Evolutionary conservation across 2,329 filamentous ascomycete species (phyloP).

Genomic region (Aspergillus oerlinghausenensis): DNA sequence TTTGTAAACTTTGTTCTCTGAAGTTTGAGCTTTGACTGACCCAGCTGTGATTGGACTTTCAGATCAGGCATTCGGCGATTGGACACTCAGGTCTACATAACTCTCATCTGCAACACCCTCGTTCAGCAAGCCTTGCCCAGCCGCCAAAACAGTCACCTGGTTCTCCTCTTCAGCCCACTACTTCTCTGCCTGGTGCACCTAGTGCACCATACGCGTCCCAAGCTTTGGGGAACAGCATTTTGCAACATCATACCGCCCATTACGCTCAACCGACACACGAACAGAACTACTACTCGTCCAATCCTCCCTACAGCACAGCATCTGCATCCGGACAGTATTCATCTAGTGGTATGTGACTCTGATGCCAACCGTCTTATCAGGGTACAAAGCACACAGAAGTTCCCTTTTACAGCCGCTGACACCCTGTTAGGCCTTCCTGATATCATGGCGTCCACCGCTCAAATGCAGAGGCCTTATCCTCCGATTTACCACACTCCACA

Average conservation of each 20-base stretch:
- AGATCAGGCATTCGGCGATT: slow-evolving; percentile 31
- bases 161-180: slow-evolving; percentile 58
- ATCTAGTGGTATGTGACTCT: slow-evolving; percentile 66
- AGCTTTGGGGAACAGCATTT: slow-evolving; percentile 36
- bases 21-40: slow-evolving; percentile 9
- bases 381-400: slow-evolving; percentile 46
- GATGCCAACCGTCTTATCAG: not conserved
- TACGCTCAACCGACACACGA: slow-evolving; percentile 69
- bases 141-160: slow-evolving; percentile 43
- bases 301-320: slow-evolving; percentile 77
- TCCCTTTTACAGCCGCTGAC: slow-evolving; percentile 59
- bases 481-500: slow-evolving; percentile 95
- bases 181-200: slow-evolving; percentile 25
- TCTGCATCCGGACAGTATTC: slow-evolving; percentile 79
- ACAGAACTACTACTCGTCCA: slow-evolving; percentile 68
- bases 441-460: slow-evolving; percentile 60
- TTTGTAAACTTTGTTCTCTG: not conserved
- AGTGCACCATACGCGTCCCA: slow-evolving; percentile 29
- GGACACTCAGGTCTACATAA: slow-evolving; percentile 28
- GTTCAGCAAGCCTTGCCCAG: slow-evolving; percentile 23
- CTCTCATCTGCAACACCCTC: slow-evolving; percentile 28
- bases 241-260: slow-evolving; percentile 48
- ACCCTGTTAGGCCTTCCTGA: slow-evolving; percentile 66
- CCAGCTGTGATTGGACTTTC: not conserved
- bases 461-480: slow-evolving; percentile 70